Evolutionary conservation across 495 filamentous ascomycete genomes (phyloP), one percentile per base, ranked within the genome.

Genomic region (Lepraria neglecta): DNA sequence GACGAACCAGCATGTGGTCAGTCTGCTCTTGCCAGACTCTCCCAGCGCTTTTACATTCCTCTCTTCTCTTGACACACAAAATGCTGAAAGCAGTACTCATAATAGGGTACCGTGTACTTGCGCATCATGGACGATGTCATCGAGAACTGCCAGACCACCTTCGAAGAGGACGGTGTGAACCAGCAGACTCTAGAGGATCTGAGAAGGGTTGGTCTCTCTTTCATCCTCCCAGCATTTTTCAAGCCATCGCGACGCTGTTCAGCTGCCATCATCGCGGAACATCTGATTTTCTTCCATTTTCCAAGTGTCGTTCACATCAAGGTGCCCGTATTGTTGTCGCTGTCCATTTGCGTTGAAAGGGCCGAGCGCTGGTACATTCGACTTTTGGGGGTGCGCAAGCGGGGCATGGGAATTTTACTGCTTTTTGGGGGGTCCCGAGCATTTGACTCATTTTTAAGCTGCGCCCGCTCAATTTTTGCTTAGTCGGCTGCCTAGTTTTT

Each of bases 81-180:
- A 63, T 62, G 62, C 67, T 68, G 63, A 65, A 63, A 57, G 45
- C 27, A 59, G 31, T 46, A n/a, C 52, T 58, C 55, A 63, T 61
- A 51, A 73, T 69, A 89, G 87, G 94, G 95, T 69, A 69, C 73
- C 62, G 85, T 97, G 64, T 99, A 96, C 78, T 78, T 86, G 71
- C 81, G 85, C 72, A 88, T 97, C 78, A 97, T 99, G 75, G 78
- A 89, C 61, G 92, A 94, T 72, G 91, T 97, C 62, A 86, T 95
- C 71, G 84, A 88, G 62, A 82, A 83, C 58, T 96, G 91, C 69
- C 82, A 89, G 73, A 86, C 92, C 68, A 92, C 96, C 73, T 97
- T 99, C 74, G 95, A 99, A 73, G 94, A 97, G 72, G 88, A 86
- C 68, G 95, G 95, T 65, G 88, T 97, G 62, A 90, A 94, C 61